Percentiles rank a stretch among this genome's conserved stretches.
Evolutionary conservation across 306 rosid species (phyloP).

Genomic region (Argentina anserina): DNA sequence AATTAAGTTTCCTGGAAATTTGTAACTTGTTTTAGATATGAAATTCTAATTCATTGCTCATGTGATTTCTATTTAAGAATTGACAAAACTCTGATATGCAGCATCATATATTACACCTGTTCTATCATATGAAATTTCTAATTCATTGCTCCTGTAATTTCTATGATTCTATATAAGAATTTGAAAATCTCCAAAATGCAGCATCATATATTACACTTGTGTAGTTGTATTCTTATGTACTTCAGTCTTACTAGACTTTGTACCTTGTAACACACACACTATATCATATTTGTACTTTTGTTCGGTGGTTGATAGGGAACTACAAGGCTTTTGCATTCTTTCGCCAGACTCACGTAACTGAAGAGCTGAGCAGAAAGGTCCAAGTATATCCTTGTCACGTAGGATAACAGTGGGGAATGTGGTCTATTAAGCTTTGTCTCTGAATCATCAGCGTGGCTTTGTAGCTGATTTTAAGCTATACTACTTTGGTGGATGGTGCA

Average conservation of each 20-base stretch:
- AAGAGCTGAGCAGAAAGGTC: neutral
- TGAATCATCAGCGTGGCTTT: neutral
- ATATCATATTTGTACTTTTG: neutral
- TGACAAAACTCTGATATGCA: neutral
- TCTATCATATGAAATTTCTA: neutral
- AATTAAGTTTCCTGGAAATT: neutral
- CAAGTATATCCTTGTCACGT: neutral
- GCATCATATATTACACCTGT: neutral
- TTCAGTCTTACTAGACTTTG: neutral
- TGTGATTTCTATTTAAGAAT: neutral
- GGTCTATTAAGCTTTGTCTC: neutral
- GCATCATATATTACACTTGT: neutral
- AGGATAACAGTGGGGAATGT: neutral
- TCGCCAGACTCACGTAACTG: neutral
- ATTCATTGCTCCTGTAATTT: neutral
- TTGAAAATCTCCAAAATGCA: neutral
- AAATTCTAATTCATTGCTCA: neutral
- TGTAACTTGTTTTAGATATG: neutral
- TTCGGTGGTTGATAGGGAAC: neutral
- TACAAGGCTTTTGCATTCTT: neutral
- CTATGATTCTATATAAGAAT: neutral
- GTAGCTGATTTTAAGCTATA: neutral
- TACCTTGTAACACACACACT: neutral
- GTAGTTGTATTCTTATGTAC: neutral
- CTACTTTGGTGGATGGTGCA: neutral